Percentiles rank a stretch among this genome's conserved stretches.
phyloP scores from a whole-genome alignment of 2,329 filamentous ascomycete species.

The Colletotrichum sp. region DNA sequence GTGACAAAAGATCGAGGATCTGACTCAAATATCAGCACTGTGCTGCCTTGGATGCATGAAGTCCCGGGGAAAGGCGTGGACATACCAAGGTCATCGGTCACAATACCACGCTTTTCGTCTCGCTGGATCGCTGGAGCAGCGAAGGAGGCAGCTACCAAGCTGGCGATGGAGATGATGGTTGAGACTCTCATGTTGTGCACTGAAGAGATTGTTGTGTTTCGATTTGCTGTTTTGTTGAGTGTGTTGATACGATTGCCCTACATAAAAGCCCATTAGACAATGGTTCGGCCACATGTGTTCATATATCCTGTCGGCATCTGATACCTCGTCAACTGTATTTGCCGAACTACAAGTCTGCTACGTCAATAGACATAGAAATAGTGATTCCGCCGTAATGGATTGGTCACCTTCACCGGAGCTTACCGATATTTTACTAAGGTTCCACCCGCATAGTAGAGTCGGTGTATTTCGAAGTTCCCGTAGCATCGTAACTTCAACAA shows the following conservation, averaged over 20 bases:
- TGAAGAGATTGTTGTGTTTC: neutral
- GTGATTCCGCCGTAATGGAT: neutral
- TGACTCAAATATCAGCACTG: neutral
- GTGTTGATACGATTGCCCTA: fast-evolving
- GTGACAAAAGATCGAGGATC: neutral
- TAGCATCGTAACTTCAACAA: neutral
- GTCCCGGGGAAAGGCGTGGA: neutral
- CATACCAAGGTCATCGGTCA: neutral
- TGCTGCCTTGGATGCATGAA: neutral
- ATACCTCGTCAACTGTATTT: neutral
- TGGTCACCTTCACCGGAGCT: neutral
- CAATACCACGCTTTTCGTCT: neutral
- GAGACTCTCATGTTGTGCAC: neutral
- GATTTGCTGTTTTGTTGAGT: neutral
- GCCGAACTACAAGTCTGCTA: neutral
- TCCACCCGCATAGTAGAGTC: neutral
- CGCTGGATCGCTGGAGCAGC: neutral
- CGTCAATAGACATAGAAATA: neutral
- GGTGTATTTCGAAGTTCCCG: neutral
- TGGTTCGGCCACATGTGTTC: neutral
- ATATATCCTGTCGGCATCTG: neutral
- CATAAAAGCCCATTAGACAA: fast-evolving
- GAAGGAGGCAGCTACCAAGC: neutral
- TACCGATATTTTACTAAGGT: neutral
- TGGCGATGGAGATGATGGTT: neutral